Evolutionary conservation across 2,329 filamentous ascomycete genomes (phyloP).

Genomic region (Blumeria graminis): DNA sequence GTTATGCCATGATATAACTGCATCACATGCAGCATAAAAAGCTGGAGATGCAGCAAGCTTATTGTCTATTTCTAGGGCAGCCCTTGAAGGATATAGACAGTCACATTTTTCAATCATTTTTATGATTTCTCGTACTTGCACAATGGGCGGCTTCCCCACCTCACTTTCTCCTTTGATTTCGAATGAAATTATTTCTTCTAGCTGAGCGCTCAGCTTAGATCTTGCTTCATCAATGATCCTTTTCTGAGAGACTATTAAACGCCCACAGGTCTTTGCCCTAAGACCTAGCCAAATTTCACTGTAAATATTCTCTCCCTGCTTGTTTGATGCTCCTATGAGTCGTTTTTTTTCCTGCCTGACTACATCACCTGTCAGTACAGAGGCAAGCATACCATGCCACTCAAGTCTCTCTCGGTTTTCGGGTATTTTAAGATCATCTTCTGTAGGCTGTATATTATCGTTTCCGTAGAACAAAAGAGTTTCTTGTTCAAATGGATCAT

Average conservation of each 20-base stretch:
- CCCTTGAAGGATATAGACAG: conserved; percentile 58
- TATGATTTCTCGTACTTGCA: conserved; percentile 79
- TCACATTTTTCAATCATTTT: conserved; percentile 78
- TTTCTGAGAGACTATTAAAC: conserved; percentile 61
- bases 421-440: conserved; percentile 74
- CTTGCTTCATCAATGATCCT: conserved; percentile 75
- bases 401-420: conserved; percentile 75
- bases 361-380: conserved; percentile 85
- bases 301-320: conserved; percentile 37
- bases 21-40: conserved; percentile 64
- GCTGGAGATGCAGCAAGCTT: conserved; percentile 50
- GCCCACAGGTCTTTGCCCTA: conserved; percentile 59
- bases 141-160: conserved; percentile 57
- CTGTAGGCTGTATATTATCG: conserved; percentile 66
- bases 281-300: conserved; percentile 73
- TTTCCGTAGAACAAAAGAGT: conserved; percentile 82
- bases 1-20: conserved; percentile 89
- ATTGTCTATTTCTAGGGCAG: conserved; percentile 49
- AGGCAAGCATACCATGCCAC: conserved; percentile 95
- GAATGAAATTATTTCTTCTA: conserved; percentile 82
- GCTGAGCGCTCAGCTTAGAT: conserved; percentile 40
- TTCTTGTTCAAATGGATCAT: conserved; percentile 71
- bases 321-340: conserved; percentile 51
- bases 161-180: conserved; percentile 85
- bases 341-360: conserved; percentile 96